phyloP scores from a whole-genome alignment of 305 asterid genomes.

The Stenogyne calaminthoides region DNA sequence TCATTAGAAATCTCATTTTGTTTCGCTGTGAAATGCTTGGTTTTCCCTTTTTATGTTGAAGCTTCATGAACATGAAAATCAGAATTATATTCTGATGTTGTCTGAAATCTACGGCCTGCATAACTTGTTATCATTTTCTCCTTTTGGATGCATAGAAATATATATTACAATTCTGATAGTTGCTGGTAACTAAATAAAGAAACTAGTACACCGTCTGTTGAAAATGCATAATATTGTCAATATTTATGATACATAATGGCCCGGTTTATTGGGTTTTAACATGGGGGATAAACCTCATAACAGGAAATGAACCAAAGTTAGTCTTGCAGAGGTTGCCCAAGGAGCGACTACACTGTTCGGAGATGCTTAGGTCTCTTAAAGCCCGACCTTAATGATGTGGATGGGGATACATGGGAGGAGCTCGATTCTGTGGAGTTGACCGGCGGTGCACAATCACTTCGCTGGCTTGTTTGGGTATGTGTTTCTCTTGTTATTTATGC shows the following conservation, averaged over 20 bases:
- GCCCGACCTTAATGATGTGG: conserved; percentile 59
- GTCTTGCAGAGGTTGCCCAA: conserved; percentile 91
- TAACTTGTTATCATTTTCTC: not conserved
- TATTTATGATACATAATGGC: conserved; percentile 21
- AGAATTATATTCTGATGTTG: not conserved
- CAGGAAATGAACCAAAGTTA: conserved; percentile 63
- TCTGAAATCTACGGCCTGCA: not conserved
- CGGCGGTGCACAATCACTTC: conserved; percentile 68
- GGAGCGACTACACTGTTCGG: conserved; percentile 69
- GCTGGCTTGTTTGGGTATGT: conserved; percentile 96
- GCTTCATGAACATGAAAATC: not conserved
- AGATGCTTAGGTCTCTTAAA: conserved; percentile 65
- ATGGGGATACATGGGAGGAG: conserved; percentile 98
- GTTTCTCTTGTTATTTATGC: not conserved
- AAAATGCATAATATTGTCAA: not conserved
- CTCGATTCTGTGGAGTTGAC: conserved; percentile 62
- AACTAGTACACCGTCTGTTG: not conserved
- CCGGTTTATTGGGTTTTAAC: conserved; percentile 47
- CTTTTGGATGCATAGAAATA: too few relatives aligned
- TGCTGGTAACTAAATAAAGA: not conserved
- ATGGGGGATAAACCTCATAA: conserved; percentile 45
- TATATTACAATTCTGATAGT: too few relatives aligned
- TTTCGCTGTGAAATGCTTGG: not conserved
- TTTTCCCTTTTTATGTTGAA: not conserved
- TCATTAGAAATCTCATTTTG: not conserved